Evolutionary conservation across 139 green algal genomes (phyloP), one percentile per base, ranked within the genome.

Genomic region (Chlamydomonas schloesseri): DNA sequence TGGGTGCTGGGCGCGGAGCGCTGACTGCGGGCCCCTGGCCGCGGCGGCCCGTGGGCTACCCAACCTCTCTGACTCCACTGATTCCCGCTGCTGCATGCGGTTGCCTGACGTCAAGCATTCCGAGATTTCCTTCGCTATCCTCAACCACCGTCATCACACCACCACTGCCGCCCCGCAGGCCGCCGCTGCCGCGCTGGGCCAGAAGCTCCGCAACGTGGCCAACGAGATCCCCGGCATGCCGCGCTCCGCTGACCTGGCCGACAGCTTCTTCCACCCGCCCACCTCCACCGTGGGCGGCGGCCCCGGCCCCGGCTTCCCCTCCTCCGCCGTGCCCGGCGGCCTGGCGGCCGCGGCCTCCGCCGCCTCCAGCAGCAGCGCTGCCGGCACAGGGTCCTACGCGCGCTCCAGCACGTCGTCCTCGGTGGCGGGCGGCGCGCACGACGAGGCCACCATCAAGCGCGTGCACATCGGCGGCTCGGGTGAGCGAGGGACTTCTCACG

Each of bases 381-480:
- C 53, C 31, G 73, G 42, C 26, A 34, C 46, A 29, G 62, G 62
- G 26, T 42, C 34, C 21, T 28, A 17, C 65, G 17, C n/a, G n/a
- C 65, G 17, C n/a, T 42, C 67, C n/a, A 21, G 9, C 31, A 13
- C 67, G 9, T 37, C 67, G 26, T 24, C 67, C n/a, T 42, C 31
- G 31, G 26, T 46, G 31, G 15, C 14, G 9, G 14, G 15, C 67
- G 37, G 26, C 50, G 55, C 57, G 11, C 9, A 55, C 23, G 75
- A 71, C 28, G 90, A 93, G 65, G 68, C 53, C 1, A 82, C 47
- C 71, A 89, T 93, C 47, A 91, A 91, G 77, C 65, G 68, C 14
- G 55, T 88, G 50, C 78, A 90, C 70, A 88, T 88, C 46, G 87
- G 84, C 28, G 42, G 29, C 36, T 82, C 77, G 20, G 42, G 78